Evolutionary conservation across 176 grass and related monocot genomes (phyloP), one percentile per base, ranked within the genome.

Genomic region (Oryza nivara): DNA sequence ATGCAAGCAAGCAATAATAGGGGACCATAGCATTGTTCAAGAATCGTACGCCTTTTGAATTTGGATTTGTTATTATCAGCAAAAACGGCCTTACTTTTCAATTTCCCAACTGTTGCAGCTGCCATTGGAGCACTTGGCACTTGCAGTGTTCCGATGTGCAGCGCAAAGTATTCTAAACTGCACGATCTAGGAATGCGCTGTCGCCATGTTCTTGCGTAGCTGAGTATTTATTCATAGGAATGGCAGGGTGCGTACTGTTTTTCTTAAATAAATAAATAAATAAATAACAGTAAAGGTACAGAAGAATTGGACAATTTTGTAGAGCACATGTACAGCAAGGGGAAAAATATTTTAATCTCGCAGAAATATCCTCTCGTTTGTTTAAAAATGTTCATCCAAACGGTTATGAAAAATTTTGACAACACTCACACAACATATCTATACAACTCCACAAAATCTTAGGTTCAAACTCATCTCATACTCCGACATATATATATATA

Each of bases 1-100:
- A 14, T 22, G 15, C 16, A 85, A 60, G 72, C 66, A 77, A 36
- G 67, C 56, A 77, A 56, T 67, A 11, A 40, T 14, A 34, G 78
- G 88, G 83, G 83, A 67, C 88, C 83, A 77, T 72, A 52, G 66
- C 68, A 89, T 72, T 44, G 76, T 85, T 85, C 83, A 82, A 48
- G 88, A 82, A 66, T 67, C 20, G 64, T 20, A 11, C 72, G 79
- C 66, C 82, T 58, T 72, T 22, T 56, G 25, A 43, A 26, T 60
- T 71, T 9, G 0, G 34, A 10, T 38, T 74, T n/a, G 17, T 12
- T 66, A 51, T 23, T 47, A 52, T 36, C 17, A 15, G 11, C 48
- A 20, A 70, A n/a, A n/a, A 9, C 28, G 44, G 15, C 26, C 67
- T 19, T 56, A 52, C 2, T 79, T 66, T 88, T 76, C 45, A 40